Base-by-base conservation (phyloP, 2,329 filamentous ascomycete genomes). In the Fusarium devonianum region DNA sequence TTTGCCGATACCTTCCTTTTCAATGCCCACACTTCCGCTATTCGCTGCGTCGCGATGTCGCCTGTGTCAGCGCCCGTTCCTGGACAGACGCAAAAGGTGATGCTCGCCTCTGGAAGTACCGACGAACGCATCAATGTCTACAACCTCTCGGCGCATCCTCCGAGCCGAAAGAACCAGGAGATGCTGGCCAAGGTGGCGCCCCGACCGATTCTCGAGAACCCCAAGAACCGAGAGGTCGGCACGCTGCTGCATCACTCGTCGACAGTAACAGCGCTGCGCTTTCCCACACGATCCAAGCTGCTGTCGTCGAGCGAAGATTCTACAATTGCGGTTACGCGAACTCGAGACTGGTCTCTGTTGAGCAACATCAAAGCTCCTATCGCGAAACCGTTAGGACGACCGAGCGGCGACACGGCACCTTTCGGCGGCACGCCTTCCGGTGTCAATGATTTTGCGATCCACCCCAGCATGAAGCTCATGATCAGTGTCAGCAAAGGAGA, bases 111-210 rank as follows among this genome's bases (percentile, higher is more conserved):
- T 8, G 94, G 94, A 61, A 88, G 89, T 71, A 95, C 90, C 17
- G 94, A 99, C 73, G 92, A 97, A 74, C 86, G 91, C 56, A 90
- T 99, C 75, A 97, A 99, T 69, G 81, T 99, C 44, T 99, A 96
- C 79, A 91, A 87, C 53, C 78, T 99, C 45, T 96, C 92, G 10
- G 85, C 81, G 18, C 84, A 85, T 62, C 84, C 84, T 43, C 85
- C 81, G 49, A 80, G 71, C 63, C 74, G 73, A 58, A 84, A 76
- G 68, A 76, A 79, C 55, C 78, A 79, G 56, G 81, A 83, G 38
- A 73, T 82, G 3, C 77, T 92, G 38, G 87, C 88, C 18, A 81
- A 83, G 10, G 78, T 95, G 40, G 81, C 86, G 30, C 84, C 85
- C 53, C 86, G 86, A 50, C 85, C 89, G 56, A 88, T 94, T 56